phyloP scores from a whole-genome alignment of 2,329 filamentous ascomycete genomes.

The Pseudovirgaria hyperparasitica region DNA sequence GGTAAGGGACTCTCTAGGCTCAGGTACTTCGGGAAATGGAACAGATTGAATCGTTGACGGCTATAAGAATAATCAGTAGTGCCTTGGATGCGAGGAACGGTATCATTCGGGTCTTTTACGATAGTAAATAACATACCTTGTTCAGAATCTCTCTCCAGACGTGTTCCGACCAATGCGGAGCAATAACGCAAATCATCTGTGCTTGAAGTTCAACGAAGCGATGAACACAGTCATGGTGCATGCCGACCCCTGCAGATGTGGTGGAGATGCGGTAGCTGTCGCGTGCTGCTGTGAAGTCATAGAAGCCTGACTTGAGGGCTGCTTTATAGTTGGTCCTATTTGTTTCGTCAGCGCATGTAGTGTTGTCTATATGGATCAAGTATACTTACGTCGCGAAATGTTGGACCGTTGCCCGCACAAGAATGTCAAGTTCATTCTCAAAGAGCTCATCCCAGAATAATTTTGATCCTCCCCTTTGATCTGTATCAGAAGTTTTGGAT shows the following conservation, averaged over 20 bases:
- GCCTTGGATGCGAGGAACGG: background rate
- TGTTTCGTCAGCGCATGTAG: too few species aligned
- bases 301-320: conserved; percentile 46
- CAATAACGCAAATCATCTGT: conserved; percentile 61
- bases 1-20: conserved; percentile 50
- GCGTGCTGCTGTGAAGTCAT: conserved; percentile 68
- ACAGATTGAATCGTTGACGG: conserved; percentile 60
- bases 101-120: too few species aligned
- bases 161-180: conserved; percentile 82
- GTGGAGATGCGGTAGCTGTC: conserved; percentile 62
- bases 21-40: conserved; percentile 56
- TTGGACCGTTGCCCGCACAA: conserved; percentile 60
- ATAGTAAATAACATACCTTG: conserved; percentile 28
- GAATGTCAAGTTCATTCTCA: conserved; percentile 71
- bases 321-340: conserved; percentile 10
- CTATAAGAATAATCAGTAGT: conserved; percentile 21
- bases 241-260: conserved; percentile 70
- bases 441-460: conserved; percentile 76
- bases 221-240: conserved; percentile 66
- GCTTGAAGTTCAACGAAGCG: conserved; percentile 73
- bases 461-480: conserved; percentile 50
- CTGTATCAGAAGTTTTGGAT: conserved; percentile 33
- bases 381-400: conserved; percentile 53
- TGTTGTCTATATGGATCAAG: too few species aligned
- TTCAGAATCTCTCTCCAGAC: conserved; percentile 77